These are phyloP conservation scores for Chalaropsis ovoidea DNA, from an alignment of 2,329 filamentous ascomycete genomes.

Conservation along the genomic window DNA sequence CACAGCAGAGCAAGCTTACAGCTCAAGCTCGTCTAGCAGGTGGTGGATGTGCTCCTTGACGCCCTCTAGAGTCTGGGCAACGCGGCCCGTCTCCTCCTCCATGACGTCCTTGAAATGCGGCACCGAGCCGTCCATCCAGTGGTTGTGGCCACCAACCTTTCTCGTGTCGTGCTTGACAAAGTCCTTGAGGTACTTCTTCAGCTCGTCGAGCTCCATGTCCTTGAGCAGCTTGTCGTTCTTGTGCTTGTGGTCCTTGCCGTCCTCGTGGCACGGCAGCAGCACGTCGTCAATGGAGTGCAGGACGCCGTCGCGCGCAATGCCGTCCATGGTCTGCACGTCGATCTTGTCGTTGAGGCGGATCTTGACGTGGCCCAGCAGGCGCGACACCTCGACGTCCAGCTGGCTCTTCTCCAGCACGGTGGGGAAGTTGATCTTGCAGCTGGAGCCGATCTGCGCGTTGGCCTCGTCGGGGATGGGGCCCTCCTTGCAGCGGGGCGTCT, in stretches of 20 bases:
- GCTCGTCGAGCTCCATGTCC: constrained; percentile 25
- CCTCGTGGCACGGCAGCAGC: constrained; percentile 61
- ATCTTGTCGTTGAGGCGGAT: constrained; percentile 68
- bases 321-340: constrained; percentile 56
- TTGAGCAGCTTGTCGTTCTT: constrained; percentile 16
- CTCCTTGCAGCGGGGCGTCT: constrained; percentile 18
- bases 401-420: constrained; percentile 58
- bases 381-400: constrained; percentile 60
- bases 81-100: neutral
- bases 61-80: neutral
- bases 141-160: constrained; percentile 23
- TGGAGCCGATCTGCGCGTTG: constrained; percentile 15
- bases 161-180: constrained; percentile 20
- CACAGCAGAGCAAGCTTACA: no score
- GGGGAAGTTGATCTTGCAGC: constrained; percentile 20
- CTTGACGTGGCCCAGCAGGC: constrained; percentile 55
- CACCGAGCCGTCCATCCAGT: constrained; percentile 19
- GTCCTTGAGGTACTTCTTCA: constrained; percentile 29
- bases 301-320: constrained; percentile 66
- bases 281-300: constrained; percentile 66
- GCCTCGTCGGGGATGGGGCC: constrained; percentile 20
- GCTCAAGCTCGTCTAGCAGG: constrained; percentile 17
- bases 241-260: constrained; percentile 27
- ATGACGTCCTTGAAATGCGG: neutral
- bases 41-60: constrained; percentile 19